Evolutionary conservation across 2,329 filamentous ascomycete genomes (phyloP).

Genomic region (Penicillium brevicompactum): DNA sequence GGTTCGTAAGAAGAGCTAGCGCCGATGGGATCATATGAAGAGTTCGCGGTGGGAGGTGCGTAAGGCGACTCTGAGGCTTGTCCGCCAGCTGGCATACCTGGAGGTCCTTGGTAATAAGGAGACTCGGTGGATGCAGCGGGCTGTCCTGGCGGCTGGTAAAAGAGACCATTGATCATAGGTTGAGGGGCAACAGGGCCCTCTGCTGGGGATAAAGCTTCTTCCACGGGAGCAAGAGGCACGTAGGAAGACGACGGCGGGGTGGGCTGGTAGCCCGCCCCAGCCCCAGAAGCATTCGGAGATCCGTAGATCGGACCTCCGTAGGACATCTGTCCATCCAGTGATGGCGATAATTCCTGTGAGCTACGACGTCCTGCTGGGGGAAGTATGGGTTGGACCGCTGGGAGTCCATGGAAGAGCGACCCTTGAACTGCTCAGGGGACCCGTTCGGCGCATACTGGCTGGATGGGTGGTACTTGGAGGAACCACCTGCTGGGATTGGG

Average conservation of each 20-base stretch:
- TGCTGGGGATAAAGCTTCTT: slow-evolving; percentile 36
- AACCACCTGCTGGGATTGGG: slow-evolving; percentile 33
- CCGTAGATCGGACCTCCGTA: slow-evolving; percentile 33
- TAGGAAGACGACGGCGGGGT: slow-evolving; percentile 43
- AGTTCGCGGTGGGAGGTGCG: slow-evolving; percentile 28
- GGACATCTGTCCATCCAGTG: slow-evolving; percentile 37
- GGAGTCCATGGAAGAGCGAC: slow-evolving; percentile 52
- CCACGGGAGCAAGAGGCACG: slow-evolving; percentile 43
- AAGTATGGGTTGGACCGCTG: slow-evolving; percentile 45
- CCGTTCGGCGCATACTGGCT: slow-evolving; percentile 51
- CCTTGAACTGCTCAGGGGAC: slow-evolving; percentile 54
- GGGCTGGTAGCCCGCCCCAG: slow-evolving; percentile 33
- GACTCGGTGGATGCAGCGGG: slow-evolving; percentile 14
- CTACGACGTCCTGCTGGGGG: slow-evolving; percentile 37
- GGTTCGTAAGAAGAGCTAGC: slow-evolving; percentile 37
- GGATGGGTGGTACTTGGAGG: slow-evolving; percentile 48
- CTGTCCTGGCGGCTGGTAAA: slow-evolving; percentile 25
- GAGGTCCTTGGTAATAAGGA: slow-evolving; percentile 29
- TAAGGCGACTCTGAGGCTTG: slow-evolving; percentile 31
- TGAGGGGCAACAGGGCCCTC: slow-evolving; percentile 23
- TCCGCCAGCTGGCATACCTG: slow-evolving; percentile 20
- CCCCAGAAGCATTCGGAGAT: slow-evolving; percentile 31
- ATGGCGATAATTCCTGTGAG: slow-evolving; percentile 41
- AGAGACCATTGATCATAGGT: slow-evolving; percentile 28
- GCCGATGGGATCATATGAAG: slow-evolving; percentile 30